Evolutionary conservation across 1,284 basidiomycete species (phyloP).

Genomic region (Marasmius fiardii): DNA sequence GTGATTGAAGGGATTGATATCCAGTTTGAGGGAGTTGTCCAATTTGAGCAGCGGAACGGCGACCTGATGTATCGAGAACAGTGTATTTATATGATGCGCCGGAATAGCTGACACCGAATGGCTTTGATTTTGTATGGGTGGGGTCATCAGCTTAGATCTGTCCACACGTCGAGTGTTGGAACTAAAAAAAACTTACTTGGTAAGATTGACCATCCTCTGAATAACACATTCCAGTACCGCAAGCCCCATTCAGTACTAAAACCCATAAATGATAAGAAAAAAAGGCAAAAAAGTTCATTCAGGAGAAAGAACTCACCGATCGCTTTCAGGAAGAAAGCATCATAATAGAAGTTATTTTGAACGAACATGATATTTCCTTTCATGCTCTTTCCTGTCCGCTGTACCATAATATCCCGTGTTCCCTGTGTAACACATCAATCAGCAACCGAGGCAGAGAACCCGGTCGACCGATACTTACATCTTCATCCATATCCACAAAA

Average conservation of each 20-base stretch:
- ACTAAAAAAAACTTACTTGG: conserved; percentile 63
- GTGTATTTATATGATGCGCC: conserved; percentile 98
- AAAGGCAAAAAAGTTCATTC: not conserved
- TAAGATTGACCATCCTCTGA: conserved; percentile 62
- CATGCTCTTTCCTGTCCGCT: conserved; percentile 71
- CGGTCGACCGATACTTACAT: conserved; percentile 52
- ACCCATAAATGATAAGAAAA: conserved; percentile 5
- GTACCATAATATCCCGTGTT: conserved; percentile 89
- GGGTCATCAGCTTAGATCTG: not conserved
- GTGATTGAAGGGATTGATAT: conserved; percentile 86
- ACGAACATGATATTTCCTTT: conserved; percentile 75
- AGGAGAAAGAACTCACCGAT: conserved; percentile 58
- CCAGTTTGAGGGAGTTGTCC: conserved; percentile 91
- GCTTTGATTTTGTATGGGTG: conserved; percentile 42
- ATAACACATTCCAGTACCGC: conserved; percentile 76
- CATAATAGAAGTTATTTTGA: conserved; percentile 98
- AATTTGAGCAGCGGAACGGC: conserved; percentile 89
- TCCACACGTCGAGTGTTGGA: not conserved
- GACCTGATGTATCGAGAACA: conserved; percentile 90
- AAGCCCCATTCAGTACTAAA: conserved; percentile 90
- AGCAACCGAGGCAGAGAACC: conserved; percentile 5
- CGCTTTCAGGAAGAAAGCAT: conserved; percentile 98
- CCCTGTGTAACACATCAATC: conserved; percentile 49
- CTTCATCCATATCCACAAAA: conserved; percentile 95
- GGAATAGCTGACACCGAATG: conserved; percentile 91